Base-by-base conservation (phyloP, 179 eudicot genomes). In the Silene coronaria region DNA sequence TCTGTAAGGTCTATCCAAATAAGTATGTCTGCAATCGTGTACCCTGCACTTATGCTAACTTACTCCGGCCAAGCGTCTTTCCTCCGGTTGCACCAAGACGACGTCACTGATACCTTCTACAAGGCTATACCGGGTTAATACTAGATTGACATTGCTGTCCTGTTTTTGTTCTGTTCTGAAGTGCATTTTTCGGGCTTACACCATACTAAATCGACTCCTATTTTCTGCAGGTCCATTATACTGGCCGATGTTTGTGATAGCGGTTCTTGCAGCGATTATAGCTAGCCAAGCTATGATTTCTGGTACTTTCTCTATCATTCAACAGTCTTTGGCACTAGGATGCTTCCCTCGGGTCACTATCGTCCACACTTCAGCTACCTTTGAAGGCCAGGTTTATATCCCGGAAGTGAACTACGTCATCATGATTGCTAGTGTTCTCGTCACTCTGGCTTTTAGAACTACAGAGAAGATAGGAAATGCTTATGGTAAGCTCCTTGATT, bases 201-300 rank as follows among this genome's bases (percentile, higher is more conserved):
- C 11, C 12, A 38, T 8, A 38, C 12, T 38, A 38, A 38, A 7
- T 38, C 12, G 1, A 9, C 12, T 38, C 45, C 9, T 38, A 0
- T 38, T 38, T 55, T 59, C 12, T 24, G 59, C 75, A 90, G 91
- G 28, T 28, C 83, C 86, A 5, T 0, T 91, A 28, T 91, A 88
- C 69, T 91, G 91, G 92, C 89, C 91, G 3, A 79, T 82, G 83
- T 90, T 91, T 55, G 85, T 80, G 16, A 80, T 88, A 68, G 91
- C 92, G 0, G 86, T 91, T 14, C 9, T 86, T 69, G 89, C 96
- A 30, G 84, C 96, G 21, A 88, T 92, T 23, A 87, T 92, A 61
- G 97, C 96, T 5, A 92, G 96, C 48, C 97, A 92, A 75, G 86
- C 93, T 2, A 77, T 87, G 88, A 91, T 91, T 16, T 88, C 95